Evolutionary conservation across 768 basidiomycete genomes (phyloP), one percentile per base, ranked within the genome.

Genomic region (Gloeopeniophorella convolvens): DNA sequence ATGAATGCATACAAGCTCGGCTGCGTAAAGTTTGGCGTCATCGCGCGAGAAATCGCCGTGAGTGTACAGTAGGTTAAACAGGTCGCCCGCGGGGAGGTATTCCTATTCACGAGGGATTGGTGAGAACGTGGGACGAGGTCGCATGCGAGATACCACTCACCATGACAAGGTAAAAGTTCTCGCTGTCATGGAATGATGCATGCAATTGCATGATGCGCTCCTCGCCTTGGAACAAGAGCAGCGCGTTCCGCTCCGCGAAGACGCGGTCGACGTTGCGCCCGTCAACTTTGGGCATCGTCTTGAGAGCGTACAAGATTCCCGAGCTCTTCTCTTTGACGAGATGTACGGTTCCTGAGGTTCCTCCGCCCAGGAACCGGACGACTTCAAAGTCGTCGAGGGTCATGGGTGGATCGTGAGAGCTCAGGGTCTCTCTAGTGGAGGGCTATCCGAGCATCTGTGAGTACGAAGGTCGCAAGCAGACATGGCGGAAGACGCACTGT

Each of bases 151-250:
- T 15, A 15, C 5, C 1, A 28, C 50, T 18, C 23, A 51, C 50
- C 13, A 42, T 56, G 31, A 44, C 42, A 18, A 56, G 36, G 32
- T 51, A 56, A 26, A 56, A 47, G 30, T 37, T 51, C 13, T 48
- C 45, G 6, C 13, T 28, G 31, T 56, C 50, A 20, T 48, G 46
- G 30, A 56, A 56, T 16, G 49, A 51, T 27, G 44, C 49, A 4
- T 47, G 34, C 37, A 55, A 41, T 32, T 30, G 21, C 16, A 47
- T 35, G 21, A 51, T 12, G 23, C 34, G 33, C 10, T 32, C 7
- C 18, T 36, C 32, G 11, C 49, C 44, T 3, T 28, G 45, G 28
- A 50, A 50, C n/a, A 33, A 24, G n/a, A 44, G 32, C 39, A 51
- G 23, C 5, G 45, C 34, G 20, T 30, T 27, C 50, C 43, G 49